These are phyloP conservation scores for Aureobasidium subglaciale DNA, from an alignment of 2,329 filamentous ascomycete species.

Conservation along the genomic window DNA sequence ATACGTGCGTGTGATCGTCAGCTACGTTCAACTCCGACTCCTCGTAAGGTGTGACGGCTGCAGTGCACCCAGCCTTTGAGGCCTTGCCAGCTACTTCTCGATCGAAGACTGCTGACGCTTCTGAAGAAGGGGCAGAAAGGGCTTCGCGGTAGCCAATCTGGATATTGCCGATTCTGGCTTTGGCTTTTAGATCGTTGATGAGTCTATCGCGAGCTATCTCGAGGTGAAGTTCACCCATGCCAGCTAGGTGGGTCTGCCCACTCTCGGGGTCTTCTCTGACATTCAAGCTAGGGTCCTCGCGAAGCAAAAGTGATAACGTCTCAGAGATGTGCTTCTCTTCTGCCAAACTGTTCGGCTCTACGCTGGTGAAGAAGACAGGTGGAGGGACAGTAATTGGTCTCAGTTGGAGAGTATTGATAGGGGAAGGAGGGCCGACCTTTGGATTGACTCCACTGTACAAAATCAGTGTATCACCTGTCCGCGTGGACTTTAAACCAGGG, in stretches of 20 bases:
- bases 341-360: constrained; percentile 70
- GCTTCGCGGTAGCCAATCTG: constrained; percentile 94
- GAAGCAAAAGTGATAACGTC: constrained; percentile 67
- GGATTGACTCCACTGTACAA: constrained; percentile 58
- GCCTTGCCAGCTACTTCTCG: constrained; percentile 71
- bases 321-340: constrained; percentile 75
- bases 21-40: constrained; percentile 23
- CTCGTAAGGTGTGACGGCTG: constrained; percentile 55
- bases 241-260: constrained; percentile 85
- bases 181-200: constrained; percentile 81
- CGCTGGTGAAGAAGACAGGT: constrained; percentile 91
- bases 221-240: constrained; percentile 93
- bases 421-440: constrained; percentile 58
- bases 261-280: constrained; percentile 81
- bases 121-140: constrained; percentile 50
- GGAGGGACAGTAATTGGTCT: constrained; percentile 84
- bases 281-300: constrained; percentile 88
- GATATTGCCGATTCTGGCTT: constrained; percentile 77
- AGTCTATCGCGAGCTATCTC: constrained; percentile 88
- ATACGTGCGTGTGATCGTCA: constrained; percentile 26
- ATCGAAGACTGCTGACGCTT: constrained; percentile 62
- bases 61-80: constrained; percentile 70
- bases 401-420: constrained; percentile 69
- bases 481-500: constrained; percentile 78
- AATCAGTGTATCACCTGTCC: constrained; percentile 88